These are phyloP conservation scores for Tetracladium maxilliforme DNA, from an alignment of 2,329 filamentous ascomycete species.

Conservation along the genomic window DNA sequence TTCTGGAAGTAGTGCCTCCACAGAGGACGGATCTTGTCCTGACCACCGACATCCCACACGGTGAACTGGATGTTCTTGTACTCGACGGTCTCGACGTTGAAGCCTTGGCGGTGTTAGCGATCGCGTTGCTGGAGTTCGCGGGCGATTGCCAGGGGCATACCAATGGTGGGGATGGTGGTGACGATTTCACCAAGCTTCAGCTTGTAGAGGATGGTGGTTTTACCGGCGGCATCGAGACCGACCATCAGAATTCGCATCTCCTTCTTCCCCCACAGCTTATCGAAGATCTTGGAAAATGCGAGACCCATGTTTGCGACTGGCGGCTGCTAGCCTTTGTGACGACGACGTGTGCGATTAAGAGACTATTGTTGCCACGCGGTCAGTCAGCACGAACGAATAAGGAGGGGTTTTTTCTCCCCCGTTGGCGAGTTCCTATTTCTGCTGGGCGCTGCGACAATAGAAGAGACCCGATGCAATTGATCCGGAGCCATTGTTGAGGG, in stretches of 20 bases:
- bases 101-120: slow-evolving; percentile 39
- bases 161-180: slow-evolving; percentile 97
- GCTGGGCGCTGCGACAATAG: too few relatives aligned
- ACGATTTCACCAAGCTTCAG: slow-evolving; percentile 99
- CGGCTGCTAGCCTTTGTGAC: too few relatives aligned
- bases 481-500: too few relatives aligned
- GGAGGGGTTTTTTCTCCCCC: too few relatives aligned
- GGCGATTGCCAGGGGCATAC: slow-evolving; percentile 31
- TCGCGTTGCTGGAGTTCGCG: slow-evolving; percentile 9
- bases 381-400: too few relatives aligned
- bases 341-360: slow-evolving; percentile 19
- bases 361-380: slow-evolving; percentile 13
- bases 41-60: slow-evolving; percentile 99
- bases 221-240: slow-evolving; percentile 97
- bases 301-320: slow-evolving; percentile 96
- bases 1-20: slow-evolving; percentile 99
- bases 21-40: slow-evolving; percentile 98
- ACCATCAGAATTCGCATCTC: slow-evolving; percentile 99
- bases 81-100: slow-evolving; percentile 99
- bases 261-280: slow-evolving; percentile 97
- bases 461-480: too few relatives aligned
- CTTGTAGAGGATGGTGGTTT: slow-evolving; percentile 99
- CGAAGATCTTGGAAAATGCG: slow-evolving; percentile 91
- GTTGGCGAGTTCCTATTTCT: too few relatives aligned
- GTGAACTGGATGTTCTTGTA: slow-evolving; percentile 99